A percentile compares a stretch with the other conserved stretches of the same genome.
Evolutionary conservation across 2,329 filamentous ascomycete genomes (phyloP).

Genomic region (Pyrenophora graminea): DNA sequence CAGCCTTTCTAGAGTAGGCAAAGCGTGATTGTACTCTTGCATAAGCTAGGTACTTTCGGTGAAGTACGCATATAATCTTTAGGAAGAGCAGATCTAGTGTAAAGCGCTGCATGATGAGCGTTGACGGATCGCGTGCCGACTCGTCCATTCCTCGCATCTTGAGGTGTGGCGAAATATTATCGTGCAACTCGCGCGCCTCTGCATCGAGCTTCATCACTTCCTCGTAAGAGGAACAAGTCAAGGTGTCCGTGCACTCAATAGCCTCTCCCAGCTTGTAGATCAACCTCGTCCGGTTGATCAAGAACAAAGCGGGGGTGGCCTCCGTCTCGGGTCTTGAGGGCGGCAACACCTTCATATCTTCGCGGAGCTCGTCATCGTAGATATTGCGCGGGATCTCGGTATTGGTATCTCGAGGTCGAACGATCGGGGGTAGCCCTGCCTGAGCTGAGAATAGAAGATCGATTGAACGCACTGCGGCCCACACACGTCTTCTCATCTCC

Average conservation of each 20-base stretch:
- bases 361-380: conserved; percentile 78
- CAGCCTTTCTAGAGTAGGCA: conserved; percentile 78
- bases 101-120: conserved; percentile 77
- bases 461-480: conserved; percentile 71
- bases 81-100: conserved; percentile 84
- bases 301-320: conserved; percentile 76
- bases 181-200: conserved; percentile 60
- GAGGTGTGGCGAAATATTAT: conserved; percentile 78
- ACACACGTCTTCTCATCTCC: conserved; percentile 69
- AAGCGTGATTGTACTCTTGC: conserved; percentile 77
- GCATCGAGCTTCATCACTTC: conserved; percentile 64
- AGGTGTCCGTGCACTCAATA: conserved; percentile 67
- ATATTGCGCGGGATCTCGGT: conserved; percentile 76
- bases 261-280: conserved; percentile 73
- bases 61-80: conserved; percentile 85
- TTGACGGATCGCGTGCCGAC: conserved; percentile 69
- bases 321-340: conserved; percentile 69
- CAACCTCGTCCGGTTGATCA: conserved; percentile 74
- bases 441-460: conserved; percentile 81
- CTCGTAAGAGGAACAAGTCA: conserved; percentile 65
- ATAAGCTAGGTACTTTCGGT: conserved; percentile 81
- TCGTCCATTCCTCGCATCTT: conserved; percentile 76
- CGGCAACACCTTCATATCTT: conserved; percentile 69
- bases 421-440: conserved; percentile 64
- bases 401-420: conserved; percentile 75